Evolutionary conservation across 352 stramenopile genomes (phyloP), one percentile per base, ranked within the genome.

Genomic region (Pythium insidiosum): DNA sequence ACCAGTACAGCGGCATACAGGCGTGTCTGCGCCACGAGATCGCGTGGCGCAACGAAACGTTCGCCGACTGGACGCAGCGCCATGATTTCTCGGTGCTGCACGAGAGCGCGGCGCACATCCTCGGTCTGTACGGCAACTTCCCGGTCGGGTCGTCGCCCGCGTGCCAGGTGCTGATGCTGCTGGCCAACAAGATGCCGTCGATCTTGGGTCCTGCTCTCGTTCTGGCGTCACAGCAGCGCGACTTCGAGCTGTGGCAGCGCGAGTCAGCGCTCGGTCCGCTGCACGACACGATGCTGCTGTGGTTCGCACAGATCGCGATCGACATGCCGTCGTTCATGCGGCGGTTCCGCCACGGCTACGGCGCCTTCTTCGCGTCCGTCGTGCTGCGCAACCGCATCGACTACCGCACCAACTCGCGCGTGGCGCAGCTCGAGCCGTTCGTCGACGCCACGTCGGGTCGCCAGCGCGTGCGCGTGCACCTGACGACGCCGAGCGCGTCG

Each of bases 161-260:
- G 6, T 51, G 43, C 25, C 43, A 43, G 4, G 43, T 51, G 43
- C 24, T 51, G 10, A 51, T 51, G 43, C 15, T 51, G 9, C 16
- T 51, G 20, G 43, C 43, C 23, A 51, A 51, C 43, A 51, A 51
- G 18, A 43, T 51, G 43, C 43, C 43, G 2, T 43, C 43, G 6
- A 37, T 51, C 16, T 28, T 51, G 5, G 43, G 34, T n/a, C 34
- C 23, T 10, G 12, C 19, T 2, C 35, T 43, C 6, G 12, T 35
- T 6, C 15, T 51, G 20, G 7, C 18, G 16, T 6, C 43, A 1
- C 2, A 5, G 12, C 43, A 51, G 2, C 23, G 23, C 5, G 25
- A 30, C 10, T 51, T 38, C 12, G 12, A 5, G 2, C 3, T 6
- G 25, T 51, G 43, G 43, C 2, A 38, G n/a, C 23, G 19, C 10